A percentile compares a stretch with the other conserved stretches of the same genome.
Evolutionary conservation across 495 filamentous ascomycete species (phyloP).

Genomic region (Xylaria intraflava): DNA sequence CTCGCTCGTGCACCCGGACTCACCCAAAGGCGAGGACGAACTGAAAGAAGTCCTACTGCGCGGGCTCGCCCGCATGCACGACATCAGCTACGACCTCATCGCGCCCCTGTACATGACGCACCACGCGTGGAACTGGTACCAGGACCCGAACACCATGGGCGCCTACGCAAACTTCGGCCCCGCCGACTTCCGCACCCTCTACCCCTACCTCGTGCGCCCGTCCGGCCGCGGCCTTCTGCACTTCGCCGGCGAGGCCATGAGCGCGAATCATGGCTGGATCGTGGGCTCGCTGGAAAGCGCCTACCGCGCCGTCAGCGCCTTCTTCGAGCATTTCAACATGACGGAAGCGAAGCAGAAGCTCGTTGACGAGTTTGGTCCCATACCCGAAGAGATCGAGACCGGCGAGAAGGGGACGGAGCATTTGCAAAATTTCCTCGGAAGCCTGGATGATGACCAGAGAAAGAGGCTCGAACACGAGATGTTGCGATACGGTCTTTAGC

Average conservation of each 20-base stretch:
- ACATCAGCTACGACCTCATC: conserved; percentile 10
- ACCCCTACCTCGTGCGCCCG: conserved; percentile 21
- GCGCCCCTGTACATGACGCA: conserved; percentile 19
- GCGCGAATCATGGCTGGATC: conserved; percentile 41
- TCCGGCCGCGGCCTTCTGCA: conserved; percentile 23
- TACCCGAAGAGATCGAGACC: background rate
- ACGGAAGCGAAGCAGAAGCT: background rate
- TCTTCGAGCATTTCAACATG: background rate
- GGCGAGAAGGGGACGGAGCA: background rate
- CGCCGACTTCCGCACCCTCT: conserved; percentile 34
- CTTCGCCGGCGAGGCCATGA: conserved; percentile 35
- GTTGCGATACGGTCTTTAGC: too few relatives aligned
- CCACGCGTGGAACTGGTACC: conserved; percentile 33
- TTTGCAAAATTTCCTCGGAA: background rate
- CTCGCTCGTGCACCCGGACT: conserved; percentile 18
- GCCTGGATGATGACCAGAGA: background rate
- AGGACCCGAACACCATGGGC: conserved; percentile 32
- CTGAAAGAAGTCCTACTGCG: conserved; percentile 25
- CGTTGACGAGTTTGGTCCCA: background rate
- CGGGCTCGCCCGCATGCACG: conserved; percentile 17
- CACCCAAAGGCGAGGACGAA: conserved; percentile 9
- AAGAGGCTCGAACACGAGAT: background rate
- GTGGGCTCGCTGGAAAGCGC: conserved; percentile 29
- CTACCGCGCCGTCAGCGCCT: background rate
- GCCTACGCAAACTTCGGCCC: conserved; percentile 43